Evolutionary conservation across 1,284 basidiomycete species (phyloP), one percentile per base, ranked within the genome.

Genomic region (Trametes sp.): DNA sequence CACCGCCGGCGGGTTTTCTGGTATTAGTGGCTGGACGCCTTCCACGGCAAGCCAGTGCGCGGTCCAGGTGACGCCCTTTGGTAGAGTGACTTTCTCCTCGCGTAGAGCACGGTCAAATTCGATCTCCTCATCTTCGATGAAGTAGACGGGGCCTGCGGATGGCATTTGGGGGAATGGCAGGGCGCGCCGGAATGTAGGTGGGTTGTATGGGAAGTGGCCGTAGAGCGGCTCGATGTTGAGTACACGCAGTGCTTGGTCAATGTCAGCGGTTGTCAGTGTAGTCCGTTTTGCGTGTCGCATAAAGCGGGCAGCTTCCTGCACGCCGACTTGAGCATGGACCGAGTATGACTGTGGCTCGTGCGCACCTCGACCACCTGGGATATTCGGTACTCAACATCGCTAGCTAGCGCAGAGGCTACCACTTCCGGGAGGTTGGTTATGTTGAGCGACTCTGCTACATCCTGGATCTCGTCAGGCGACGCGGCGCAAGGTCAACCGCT

Each of bases 31-130:
- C 74, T 99, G 97, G 4, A 99, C 93, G 38, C 98, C 97, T 74
- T 99, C 97, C 26, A 99, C 95, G 0, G 97, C 96, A 24, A 99
- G 84, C 98, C 97, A 99, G 75, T 99, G 97, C 4, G 96, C 95
- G 26, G 88, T 89, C 88, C 92, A 95, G 64, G 82, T 87, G 54
- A 92, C 87, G 41, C 89, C 90, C 69, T 89, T 88, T 0, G 93
- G 92, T 13, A 94, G 76, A 0, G 85, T 82, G 31, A 94, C 87
- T 74, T 94, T 90, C 73, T 94, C 92, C 70, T 93, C 92, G 55
- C 91, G 87, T 33, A 97, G 78, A 9, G 95, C 88, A 54, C 89
- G 92, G 73, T 96, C 94, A 73, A 99, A 96, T 78, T 99, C 97
- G 62, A 99, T 93, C 77, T 99, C 97, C 70, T 98, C 95, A 73